Evolutionary conservation across 805 yeast species (phyloP).

Genomic region (Lachancea mirantina): DNA sequence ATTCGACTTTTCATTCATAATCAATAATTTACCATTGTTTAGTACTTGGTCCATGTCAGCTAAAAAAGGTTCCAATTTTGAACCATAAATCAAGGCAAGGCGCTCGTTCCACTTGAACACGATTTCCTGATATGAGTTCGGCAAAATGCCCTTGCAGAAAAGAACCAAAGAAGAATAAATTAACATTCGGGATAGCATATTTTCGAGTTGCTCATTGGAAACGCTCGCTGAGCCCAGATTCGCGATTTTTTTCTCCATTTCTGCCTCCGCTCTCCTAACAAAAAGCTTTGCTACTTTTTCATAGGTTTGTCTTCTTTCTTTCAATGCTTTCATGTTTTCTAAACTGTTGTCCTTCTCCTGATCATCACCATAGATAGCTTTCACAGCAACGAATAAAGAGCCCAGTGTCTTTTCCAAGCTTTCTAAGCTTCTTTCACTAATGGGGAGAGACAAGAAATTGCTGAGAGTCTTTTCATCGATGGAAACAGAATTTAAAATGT

Average conservation of each 20-base stretch:
- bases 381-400: slow-evolving; percentile 56
- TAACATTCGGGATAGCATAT: slow-evolving; percentile 35
- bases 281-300: slow-evolving; percentile 50
- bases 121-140: slow-evolving; percentile 38
- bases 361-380: slow-evolving; percentile 48
- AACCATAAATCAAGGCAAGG: too few relatives aligned
- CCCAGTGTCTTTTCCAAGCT: slow-evolving; percentile 51
- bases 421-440: slow-evolving; percentile 39
- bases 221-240: slow-evolving; percentile 29
- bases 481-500: slow-evolving; percentile 63
- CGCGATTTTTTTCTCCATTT: slow-evolving; percentile 39
- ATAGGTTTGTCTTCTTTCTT: slow-evolving; percentile 55
- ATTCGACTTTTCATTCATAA: too few relatives aligned
- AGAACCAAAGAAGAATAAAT: slow-evolving; percentile 44
- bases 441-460: slow-evolving; percentile 39
- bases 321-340: slow-evolving; percentile 63
- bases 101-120: slow-evolving; percentile 35
- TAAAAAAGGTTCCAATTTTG: slow-evolving; percentile 2
- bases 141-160: slow-evolving; percentile 53
- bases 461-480: slow-evolving; percentile 50
- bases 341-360: slow-evolving; percentile 38
- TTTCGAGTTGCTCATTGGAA: slow-evolving; percentile 25
- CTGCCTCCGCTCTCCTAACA: slow-evolving; percentile 38
- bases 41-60: not conserved
- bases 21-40: too few relatives aligned